A percentile compares a stretch with the other conserved stretches of the same genome.
phyloP scores from a whole-genome alignment of 108 stramenopile species.

The Skeletonema potamos region DNA sequence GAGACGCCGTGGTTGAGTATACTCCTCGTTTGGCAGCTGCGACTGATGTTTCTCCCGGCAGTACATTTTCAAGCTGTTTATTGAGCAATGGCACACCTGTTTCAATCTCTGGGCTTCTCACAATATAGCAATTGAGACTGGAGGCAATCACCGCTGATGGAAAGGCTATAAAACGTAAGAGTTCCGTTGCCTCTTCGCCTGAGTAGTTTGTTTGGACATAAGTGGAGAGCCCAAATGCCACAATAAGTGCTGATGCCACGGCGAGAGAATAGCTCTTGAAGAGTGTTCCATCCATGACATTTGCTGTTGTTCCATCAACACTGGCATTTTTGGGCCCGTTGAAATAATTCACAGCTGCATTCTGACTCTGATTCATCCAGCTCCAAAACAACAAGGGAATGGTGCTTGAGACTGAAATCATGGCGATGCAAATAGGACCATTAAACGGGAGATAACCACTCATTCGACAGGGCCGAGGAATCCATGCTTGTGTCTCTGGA shows the following conservation, averaged over 20 bases:
- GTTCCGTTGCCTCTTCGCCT: conserved; percentile 13
- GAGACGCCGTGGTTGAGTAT: conserved; percentile 19
- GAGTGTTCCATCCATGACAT: conserved; percentile 15
- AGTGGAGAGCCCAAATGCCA: conserved; percentile 32
- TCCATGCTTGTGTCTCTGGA: conserved; percentile 21
- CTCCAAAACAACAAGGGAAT: conserved; percentile 77
- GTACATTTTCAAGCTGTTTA: not conserved
- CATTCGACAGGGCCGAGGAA: conserved; percentile 85
- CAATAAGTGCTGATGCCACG: conserved; percentile 31
- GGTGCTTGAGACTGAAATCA: conserved; percentile 64
- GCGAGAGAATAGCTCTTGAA: conserved; percentile 54
- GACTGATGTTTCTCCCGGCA: conserved; percentile 15
- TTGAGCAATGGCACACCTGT: conserved; percentile 26
- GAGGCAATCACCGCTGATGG: conserved; percentile 46
- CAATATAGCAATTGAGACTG: conserved; percentile 50
- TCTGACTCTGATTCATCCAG: conserved; percentile 87
- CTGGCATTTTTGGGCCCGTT: conserved; percentile 44
- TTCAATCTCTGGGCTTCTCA: conserved; percentile 39
- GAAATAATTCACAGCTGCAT: conserved; percentile 87
- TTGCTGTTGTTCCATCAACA: not conserved
- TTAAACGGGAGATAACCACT: conserved; percentile 85
- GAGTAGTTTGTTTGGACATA: conserved; percentile 19
- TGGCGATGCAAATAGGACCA: conserved; percentile 77
- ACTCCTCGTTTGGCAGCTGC: conserved; percentile 37
- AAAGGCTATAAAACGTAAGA: conserved; percentile 44